Evolutionary conservation across 805 yeast species (phyloP).

Genomic region (Soucietia sequanensis): DNA sequence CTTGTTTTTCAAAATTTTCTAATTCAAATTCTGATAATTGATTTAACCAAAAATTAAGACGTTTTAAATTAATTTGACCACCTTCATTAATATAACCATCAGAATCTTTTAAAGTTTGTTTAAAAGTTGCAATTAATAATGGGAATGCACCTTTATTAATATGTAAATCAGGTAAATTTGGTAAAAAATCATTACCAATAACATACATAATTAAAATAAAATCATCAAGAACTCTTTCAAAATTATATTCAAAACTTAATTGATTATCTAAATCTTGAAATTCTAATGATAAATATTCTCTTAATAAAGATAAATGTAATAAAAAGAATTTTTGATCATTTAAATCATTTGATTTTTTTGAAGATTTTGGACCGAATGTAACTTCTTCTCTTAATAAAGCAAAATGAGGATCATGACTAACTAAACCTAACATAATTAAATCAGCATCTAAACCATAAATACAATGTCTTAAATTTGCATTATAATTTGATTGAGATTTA

Average conservation of each 20-base stretch:
- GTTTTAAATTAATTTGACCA: conserved; percentile 74
- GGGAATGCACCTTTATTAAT: conserved; percentile 97
- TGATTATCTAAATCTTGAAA: conserved; percentile 67
- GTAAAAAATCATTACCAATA: conserved; percentile 97
- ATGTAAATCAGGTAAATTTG: conserved; percentile 91
- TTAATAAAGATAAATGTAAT: conserved; percentile 78
- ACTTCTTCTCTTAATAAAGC: conserved; percentile 95
- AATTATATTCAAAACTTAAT: conserved; percentile 68
- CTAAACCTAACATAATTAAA: conserved; percentile 87
- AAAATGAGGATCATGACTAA: conserved; percentile 94
- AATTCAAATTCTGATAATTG: conserved; percentile 76
- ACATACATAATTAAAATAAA: conserved; percentile 89
- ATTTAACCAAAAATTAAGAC: conserved; percentile 74
- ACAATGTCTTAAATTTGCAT: conserved; percentile 87
- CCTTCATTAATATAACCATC: conserved; percentile 84
- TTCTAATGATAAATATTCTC: conserved; percentile 90
- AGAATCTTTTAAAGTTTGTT: conserved; percentile 64
- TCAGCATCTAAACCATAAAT: conserved; percentile 96
- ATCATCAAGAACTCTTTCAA: conserved; percentile 90
- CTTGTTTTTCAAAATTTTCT: conserved; percentile 80
- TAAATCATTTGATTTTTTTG: conserved; percentile 43
- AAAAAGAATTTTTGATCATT: conserved; percentile 79
- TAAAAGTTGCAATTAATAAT: conserved; percentile 83
- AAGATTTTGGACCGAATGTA: conserved; percentile 64
- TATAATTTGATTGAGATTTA: conserved; percentile 70